Percentiles rank a stretch among this genome's conserved stretches.
These are phyloP conservation scores for Leishmania arabica DNA, from an alignment of 208 protist genomes.

Conservation along the genomic window DNA sequence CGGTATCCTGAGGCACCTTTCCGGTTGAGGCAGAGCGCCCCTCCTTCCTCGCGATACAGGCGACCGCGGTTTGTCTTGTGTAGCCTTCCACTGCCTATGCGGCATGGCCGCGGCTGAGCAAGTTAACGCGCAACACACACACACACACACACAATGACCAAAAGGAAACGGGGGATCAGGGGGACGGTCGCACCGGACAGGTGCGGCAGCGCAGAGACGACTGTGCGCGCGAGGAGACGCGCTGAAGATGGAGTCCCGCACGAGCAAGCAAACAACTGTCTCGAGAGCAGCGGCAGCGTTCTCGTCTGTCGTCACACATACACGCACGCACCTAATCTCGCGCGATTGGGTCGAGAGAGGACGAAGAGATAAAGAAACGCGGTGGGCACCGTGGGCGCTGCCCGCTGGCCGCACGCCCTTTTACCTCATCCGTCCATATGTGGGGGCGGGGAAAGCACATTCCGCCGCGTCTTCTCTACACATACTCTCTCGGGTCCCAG, in stretches of 20 bases:
- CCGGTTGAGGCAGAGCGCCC: neutral
- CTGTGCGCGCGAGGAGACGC: neutral
- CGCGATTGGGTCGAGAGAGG: neutral
- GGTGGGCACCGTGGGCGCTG: too few relatives aligned
- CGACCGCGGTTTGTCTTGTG: neutral
- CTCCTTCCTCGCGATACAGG: neutral
- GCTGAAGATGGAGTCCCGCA: neutral
- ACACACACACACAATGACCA: neutral
- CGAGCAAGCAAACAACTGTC: neutral
- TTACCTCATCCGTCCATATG: too few relatives aligned
- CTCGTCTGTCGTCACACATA: neutral
- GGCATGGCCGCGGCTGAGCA: neutral
- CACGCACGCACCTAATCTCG: neutral
- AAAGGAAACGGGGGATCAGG: neutral
- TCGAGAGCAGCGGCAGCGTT: neutral
- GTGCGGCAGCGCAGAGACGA: neutral
- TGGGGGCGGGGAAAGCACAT: too few relatives aligned
- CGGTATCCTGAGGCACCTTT: neutral
- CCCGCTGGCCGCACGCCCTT: too few relatives aligned
- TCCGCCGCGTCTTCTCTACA: too few relatives aligned
- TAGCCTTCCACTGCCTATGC: neutral
- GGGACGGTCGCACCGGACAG: neutral
- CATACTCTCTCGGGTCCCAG: too few relatives aligned
- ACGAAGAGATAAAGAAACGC: too few relatives aligned
- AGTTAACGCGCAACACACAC: neutral